Percentiles rank a stretch among this genome's conserved stretches.
These are phyloP conservation scores for Candida sanyaensis DNA, from an alignment of 1,139 yeast species.

Conservation along the genomic window DNA sequence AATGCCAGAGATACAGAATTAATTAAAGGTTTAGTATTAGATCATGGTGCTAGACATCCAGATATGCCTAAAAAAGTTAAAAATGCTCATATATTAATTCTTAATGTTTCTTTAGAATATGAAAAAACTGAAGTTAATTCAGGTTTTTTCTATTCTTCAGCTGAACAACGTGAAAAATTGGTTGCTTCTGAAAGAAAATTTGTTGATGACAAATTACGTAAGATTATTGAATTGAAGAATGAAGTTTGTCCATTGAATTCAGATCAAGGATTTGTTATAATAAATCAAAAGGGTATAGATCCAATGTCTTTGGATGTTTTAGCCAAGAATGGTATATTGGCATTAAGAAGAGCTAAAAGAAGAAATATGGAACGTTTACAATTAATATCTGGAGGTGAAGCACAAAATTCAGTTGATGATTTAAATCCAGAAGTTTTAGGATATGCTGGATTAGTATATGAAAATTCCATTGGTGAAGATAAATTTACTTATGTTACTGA, in stretches of 20 bases:
- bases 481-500: constrained; percentile 96
- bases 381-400: constrained; percentile 95
- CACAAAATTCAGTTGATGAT: constrained; percentile 97
- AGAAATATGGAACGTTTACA: constrained; percentile 99
- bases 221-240: constrained; percentile 90
- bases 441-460: constrained; percentile 87
- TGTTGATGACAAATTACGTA: constrained; percentile 90
- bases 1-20: constrained; percentile 81
- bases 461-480: constrained; percentile 94
- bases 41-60: constrained; percentile 99
- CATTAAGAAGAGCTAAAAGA: constrained; percentile 96
- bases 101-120: constrained; percentile 93
- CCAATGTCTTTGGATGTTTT: constrained; percentile 96
- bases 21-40: constrained; percentile 87
- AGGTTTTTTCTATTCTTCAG: constrained; percentile 90
- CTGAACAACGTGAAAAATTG: constrained; percentile 94
- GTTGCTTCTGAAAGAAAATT: constrained; percentile 93
- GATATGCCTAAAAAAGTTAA: constrained; percentile 93
- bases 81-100: constrained; percentile 81
- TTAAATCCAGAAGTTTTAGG: constrained; percentile 85
- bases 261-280: constrained; percentile 83
- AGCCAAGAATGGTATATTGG: constrained; percentile 91
- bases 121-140: constrained; percentile 98
- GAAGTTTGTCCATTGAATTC: constrained; percentile 82
- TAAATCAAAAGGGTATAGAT: constrained; percentile 98